Evolutionary conservation across 208 protist genomes (phyloP), one percentile per base, ranked within the genome.

Genomic region (Trypanosoma lewisi): DNA sequence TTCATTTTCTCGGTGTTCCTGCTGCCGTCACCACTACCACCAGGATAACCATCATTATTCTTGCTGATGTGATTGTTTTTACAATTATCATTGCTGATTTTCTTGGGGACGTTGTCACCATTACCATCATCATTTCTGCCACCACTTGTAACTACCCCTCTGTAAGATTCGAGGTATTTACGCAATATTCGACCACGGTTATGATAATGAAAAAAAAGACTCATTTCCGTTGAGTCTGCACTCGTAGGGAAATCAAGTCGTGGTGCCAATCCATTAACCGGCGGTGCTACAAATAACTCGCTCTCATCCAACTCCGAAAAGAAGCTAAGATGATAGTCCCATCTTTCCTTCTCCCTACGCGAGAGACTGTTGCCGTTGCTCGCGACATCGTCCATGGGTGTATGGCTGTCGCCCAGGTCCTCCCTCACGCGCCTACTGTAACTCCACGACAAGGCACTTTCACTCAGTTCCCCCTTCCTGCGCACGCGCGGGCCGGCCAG

Each of bases 191-290:
- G 56, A 23, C 82, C 83, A 23, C 63, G 70, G 0, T 77, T 67
- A 61, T 77, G 78, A 30, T 78, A 73, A 27, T 64, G 60, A 19
- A 95, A 61, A 49, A 89, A 58, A 25, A 75, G 45, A 50, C 72
- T 82, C 58, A 93, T 73, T 59, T 95, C 84, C 14, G 77, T 65
- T 28, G 30, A 54, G 51, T 93, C 82, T 1, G 58, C 61, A 31
- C 73, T 90, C 12, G 75, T 85, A 12, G 85, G 75, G 57, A 92
- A 95, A 75, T 91, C 73, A 34, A 95, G 75, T 0, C 89, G 79
- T 0, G 88, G 88, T 17, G 85, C 77, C 49, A 91, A 60, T 0
- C 68, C 77, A 17, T 14, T 56, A n/a, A 63, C 55, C 16, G 54
- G 53, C 17, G 65, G 21, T 27, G 45, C 5, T 31, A 19, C 34